Evolutionary conservation across 257 asterid genomes (phyloP).

Genomic region (Verbascum thapsus): DNA sequence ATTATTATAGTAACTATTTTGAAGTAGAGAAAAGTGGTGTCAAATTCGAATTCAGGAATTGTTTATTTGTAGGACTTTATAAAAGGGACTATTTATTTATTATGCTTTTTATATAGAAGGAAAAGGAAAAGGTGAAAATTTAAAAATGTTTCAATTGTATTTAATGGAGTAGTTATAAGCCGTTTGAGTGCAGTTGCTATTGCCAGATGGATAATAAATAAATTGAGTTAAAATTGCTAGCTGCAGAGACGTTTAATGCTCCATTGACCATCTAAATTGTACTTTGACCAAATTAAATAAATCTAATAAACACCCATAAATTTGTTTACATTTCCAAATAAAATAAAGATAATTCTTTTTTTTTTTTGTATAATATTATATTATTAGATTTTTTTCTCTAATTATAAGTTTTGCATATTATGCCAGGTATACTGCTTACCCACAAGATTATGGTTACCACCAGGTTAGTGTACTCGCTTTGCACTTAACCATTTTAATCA

Average conservation of each 20-base stretch:
- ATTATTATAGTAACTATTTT: too few species aligned
- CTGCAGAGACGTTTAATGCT: slow-evolving; percentile 35
- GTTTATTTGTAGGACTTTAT: too few species aligned
- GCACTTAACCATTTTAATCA: neutral
- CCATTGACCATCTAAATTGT: slow-evolving; percentile 13
- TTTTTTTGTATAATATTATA: too few species aligned
- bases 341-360: too few species aligned
- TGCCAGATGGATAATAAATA: slow-evolving; percentile 57
- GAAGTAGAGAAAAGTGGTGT: too few species aligned
- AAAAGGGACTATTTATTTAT: neutral
- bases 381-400: neutral
- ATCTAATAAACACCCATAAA: neutral
- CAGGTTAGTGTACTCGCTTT: slow-evolving; percentile 52
- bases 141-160: slow-evolving; percentile 25
- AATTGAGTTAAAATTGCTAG: slow-evolving; percentile 45
- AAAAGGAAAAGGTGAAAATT: neutral
- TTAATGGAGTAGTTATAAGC: slow-evolving; percentile 64
- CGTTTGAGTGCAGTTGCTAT: slow-evolving; percentile 62
- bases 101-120: too few species aligned
- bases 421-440: slow-evolving; percentile 70
- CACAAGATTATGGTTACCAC: slow-evolving; percentile 69
- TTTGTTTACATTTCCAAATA: neutral
- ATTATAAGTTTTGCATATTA: neutral
- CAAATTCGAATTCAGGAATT: too few species aligned
- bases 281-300: neutral